Evolutionary conservation across 2,329 filamentous ascomycete species (phyloP).

Genomic region (Lasiodiplodia sp.): DNA sequence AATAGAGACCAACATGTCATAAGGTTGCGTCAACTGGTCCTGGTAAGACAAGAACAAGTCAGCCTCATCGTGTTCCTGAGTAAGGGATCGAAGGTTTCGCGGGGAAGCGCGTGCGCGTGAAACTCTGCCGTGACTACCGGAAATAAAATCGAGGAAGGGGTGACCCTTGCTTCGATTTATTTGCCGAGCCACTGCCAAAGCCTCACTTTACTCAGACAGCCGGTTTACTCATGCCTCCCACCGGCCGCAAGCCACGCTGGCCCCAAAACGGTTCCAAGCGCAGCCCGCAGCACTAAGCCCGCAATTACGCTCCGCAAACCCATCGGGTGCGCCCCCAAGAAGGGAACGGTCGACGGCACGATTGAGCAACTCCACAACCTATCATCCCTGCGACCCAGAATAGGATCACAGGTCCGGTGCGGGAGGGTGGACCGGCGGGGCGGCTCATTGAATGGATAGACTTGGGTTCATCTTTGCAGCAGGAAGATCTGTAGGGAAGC

Average conservation of each 20-base stretch:
- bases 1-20: background rate
- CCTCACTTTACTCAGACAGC: constrained; percentile 64
- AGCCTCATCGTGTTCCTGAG: constrained; percentile 7
- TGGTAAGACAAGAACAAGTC: constrained; percentile 9
- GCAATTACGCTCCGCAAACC: constrained; percentile 49
- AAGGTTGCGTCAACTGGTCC: background rate
- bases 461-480: constrained; percentile 65
- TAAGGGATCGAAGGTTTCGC: background rate
- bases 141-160: background rate
- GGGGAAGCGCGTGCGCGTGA: background rate
- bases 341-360: constrained; percentile 37
- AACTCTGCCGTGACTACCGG: background rate
- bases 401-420: constrained; percentile 64
- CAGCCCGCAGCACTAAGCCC: constrained; percentile 62
- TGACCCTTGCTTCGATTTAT: background rate
- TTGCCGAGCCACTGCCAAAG: background rate
- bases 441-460: constrained; percentile 69
- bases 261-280: constrained; percentile 52
- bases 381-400: constrained; percentile 62
- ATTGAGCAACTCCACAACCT: constrained; percentile 74
- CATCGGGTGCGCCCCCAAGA: constrained; percentile 47
- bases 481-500: constrained; percentile 1
- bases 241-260: constrained; percentile 61
- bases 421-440: constrained; percentile 75
- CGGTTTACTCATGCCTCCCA: constrained; percentile 71